These are phyloP conservation scores for Fusarium staphyleae DNA, from an alignment of 2,329 filamentous ascomycete genomes.

Conservation along the genomic window DNA sequence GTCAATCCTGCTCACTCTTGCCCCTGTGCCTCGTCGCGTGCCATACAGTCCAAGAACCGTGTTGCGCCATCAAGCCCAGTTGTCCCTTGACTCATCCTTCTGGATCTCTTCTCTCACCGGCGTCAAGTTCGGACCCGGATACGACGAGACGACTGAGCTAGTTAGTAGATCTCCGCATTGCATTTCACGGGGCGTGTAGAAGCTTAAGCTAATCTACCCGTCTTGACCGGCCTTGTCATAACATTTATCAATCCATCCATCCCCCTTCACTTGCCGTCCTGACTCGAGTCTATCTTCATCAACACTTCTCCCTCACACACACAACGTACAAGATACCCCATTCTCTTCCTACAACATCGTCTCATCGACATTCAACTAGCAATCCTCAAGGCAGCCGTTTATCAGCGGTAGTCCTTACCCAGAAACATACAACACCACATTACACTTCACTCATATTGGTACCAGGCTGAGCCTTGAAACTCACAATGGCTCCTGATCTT, in stretches of 20 bases:
- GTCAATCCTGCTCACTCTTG: conserved; percentile 7
- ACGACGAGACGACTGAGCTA: conserved; percentile 9
- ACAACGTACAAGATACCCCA: not conserved
- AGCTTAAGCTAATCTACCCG: not conserved
- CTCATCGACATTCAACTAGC: not conserved
- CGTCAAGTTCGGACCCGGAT: conserved; percentile 22
- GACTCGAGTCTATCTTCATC: not conserved
- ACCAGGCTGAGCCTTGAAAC: not conserved
- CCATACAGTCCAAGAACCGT: conserved; percentile 7
- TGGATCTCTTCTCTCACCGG: conserved; percentile 12
- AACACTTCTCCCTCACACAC: not conserved
- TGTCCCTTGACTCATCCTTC: conserved; percentile 15
- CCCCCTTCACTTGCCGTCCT: conserved; percentile 5
- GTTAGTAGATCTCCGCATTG: conserved; percentile 20
- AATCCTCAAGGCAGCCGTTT: not conserved
- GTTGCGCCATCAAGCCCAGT: conserved; percentile 8
- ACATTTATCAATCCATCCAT: not conserved
- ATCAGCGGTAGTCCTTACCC: not conserved
- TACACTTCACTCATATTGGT: not conserved
- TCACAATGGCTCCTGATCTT: conserved; percentile 73
- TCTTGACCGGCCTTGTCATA: not conserved
- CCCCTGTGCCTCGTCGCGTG: conserved; percentile 14
- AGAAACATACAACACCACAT: not conserved
- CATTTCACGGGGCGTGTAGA: conserved; percentile 25
- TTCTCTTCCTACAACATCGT: not conserved